These are phyloP conservation scores for Peniophora sp. DNA, from an alignment of 1,284 basidiomycete genomes.

Conservation along the genomic window DNA sequence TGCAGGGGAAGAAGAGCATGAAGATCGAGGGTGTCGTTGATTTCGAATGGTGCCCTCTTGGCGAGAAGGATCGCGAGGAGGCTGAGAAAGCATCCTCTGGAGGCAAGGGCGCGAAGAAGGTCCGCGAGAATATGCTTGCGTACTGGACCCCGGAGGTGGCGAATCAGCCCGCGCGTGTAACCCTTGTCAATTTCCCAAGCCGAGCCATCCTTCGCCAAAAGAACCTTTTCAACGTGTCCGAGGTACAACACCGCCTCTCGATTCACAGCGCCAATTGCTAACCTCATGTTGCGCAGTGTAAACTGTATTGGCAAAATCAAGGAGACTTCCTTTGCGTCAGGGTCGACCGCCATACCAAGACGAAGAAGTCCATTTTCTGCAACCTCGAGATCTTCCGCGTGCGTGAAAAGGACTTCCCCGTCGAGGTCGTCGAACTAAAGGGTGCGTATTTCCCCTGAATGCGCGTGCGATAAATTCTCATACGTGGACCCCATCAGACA, in stretches of 20 bases:
- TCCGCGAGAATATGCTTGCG: slow-evolving; percentile 88
- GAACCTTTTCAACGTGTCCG: slow-evolving; percentile 97
- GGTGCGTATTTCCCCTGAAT: neutral
- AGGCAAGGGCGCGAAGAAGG: slow-evolving; percentile 49
- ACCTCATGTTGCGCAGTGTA: slow-evolving; percentile 58
- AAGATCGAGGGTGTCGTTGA: slow-evolving; percentile 98
- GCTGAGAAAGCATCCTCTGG: slow-evolving; percentile 46
- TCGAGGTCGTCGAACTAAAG: slow-evolving; percentile 84
- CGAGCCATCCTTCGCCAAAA: slow-evolving; percentile 86
- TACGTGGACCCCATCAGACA: slow-evolving; percentile 48
- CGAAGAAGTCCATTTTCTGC: slow-evolving; percentile 98
- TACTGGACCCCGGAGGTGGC: slow-evolving; percentile 97
- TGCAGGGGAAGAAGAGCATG: slow-evolving; percentile 95
- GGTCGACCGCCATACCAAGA: slow-evolving; percentile 98
- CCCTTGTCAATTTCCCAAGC: slow-evolving; percentile 84
- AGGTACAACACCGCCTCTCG: slow-evolving; percentile 46
- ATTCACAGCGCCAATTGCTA: neutral
- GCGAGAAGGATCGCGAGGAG: slow-evolving; percentile 83
- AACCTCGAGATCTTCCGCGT: slow-evolving; percentile 98
- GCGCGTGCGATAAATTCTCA: neutral
- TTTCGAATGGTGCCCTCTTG: slow-evolving; percentile 97
- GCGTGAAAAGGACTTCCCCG: slow-evolving; percentile 96
- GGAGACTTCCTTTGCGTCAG: slow-evolving; percentile 99
- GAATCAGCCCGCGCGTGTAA: slow-evolving; percentile 97
- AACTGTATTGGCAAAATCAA: slow-evolving; percentile 98